phyloP scores from a whole-genome alignment of 2,329 filamentous ascomycete genomes.

The Pestalotiopsis sp. region DNA sequence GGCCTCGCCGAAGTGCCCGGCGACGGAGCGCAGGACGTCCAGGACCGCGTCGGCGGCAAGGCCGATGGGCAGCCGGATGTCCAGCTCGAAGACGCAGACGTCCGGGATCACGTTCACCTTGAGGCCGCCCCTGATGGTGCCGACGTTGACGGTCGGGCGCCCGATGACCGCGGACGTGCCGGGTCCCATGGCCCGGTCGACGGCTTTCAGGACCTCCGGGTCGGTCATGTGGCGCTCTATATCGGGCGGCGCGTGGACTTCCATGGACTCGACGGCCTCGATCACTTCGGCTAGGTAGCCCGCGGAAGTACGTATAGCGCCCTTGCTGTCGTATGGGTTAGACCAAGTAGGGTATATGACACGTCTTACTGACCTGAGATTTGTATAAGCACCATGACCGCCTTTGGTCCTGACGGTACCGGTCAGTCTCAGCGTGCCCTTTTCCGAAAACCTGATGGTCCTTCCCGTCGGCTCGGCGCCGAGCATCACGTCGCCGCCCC shows the following conservation, averaged over 20 bases:
- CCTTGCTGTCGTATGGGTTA: not conserved
- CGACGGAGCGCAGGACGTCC: not conserved
- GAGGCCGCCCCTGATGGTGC: not conserved
- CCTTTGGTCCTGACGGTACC: not conserved
- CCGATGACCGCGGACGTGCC: conserved; percentile 4
- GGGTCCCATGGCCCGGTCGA: not conserved
- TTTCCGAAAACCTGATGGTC: conserved; percentile 1
- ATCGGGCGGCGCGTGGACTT: not conserved
- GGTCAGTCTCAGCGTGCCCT: not conserved
- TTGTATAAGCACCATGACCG: not conserved
- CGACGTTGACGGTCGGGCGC: conserved; percentile 1
- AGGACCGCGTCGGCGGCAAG: not conserved
- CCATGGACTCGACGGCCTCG: not conserved
- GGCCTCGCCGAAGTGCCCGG: not conserved
- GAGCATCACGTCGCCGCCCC: conserved; percentile 7
- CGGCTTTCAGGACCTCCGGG: not conserved
- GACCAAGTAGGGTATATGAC: not conserved
- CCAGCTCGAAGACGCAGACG: not conserved
- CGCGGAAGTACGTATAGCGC: not conserved
- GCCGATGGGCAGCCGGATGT: conserved; percentile 2
- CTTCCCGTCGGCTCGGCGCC: not conserved
- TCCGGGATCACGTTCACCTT: not conserved
- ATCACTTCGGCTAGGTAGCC: not conserved
- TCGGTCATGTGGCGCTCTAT: not conserved
- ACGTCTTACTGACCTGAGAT: not conserved